These are phyloP conservation scores for Bipolaris cookei DNA, from an alignment of 2,329 filamentous ascomycete genomes.

Conservation along the genomic window DNA sequence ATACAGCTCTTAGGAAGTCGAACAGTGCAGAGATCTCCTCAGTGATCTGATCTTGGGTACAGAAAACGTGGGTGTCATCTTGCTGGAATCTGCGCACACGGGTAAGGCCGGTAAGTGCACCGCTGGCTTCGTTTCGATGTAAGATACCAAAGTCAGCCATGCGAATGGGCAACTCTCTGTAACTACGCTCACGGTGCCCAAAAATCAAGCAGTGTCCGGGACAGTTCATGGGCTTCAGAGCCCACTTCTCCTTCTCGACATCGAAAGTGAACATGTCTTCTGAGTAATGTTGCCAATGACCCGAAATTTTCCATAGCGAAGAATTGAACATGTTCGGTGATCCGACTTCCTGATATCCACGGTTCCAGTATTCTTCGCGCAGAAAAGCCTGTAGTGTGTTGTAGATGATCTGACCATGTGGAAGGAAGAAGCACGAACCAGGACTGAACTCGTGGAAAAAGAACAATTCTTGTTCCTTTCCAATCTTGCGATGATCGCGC, in stretches of 20 bases:
- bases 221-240: slow-evolving; percentile 98
- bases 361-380: slow-evolving; percentile 86
- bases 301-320: slow-evolving; percentile 90
- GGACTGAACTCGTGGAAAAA: slow-evolving; percentile 96
- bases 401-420: slow-evolving; percentile 91
- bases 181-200: slow-evolving; percentile 80
- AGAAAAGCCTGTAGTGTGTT: slow-evolving; percentile 85
- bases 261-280: slow-evolving; percentile 95
- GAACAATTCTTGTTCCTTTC: slow-evolving; percentile 94
- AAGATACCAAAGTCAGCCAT: slow-evolving; percentile 96
- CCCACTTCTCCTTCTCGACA: slow-evolving; percentile 82
- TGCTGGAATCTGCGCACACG: slow-evolving; percentile 94
- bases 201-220: slow-evolving; percentile 93
- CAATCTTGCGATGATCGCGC: slow-evolving; percentile 92
- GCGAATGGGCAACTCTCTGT: slow-evolving; percentile 86
- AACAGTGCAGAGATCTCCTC: slow-evolving; percentile 83
- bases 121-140: slow-evolving; percentile 93
- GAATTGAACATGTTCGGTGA: slow-evolving; percentile 97
- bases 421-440: slow-evolving; percentile 89
- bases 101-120: slow-evolving; percentile 87
- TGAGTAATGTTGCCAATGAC: slow-evolving; percentile 90
- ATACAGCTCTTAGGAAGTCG: slow-evolving; percentile 81
- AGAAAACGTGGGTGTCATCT: slow-evolving; percentile 97
- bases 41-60: slow-evolving; percentile 77
- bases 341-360: slow-evolving; percentile 93